Conservation (phyloP, 768 basidiomycete genomes). For the Fomitopsis pulvina region DNA sequence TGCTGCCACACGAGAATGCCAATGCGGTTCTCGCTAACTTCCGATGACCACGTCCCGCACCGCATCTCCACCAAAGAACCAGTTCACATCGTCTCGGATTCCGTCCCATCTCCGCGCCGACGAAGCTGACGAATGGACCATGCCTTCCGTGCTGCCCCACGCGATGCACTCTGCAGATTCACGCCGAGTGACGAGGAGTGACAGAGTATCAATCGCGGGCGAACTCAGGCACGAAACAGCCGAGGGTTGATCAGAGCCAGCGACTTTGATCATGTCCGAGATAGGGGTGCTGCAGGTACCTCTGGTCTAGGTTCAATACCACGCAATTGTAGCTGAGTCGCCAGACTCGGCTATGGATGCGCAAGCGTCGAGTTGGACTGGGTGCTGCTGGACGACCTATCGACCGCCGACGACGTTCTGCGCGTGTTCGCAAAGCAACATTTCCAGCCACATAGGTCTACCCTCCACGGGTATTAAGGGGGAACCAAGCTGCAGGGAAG, state of each 20-base stretch:
- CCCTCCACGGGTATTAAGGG: neutral
- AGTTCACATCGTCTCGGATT: neutral
- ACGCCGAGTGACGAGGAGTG: neutral
- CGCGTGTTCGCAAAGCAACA: neutral
- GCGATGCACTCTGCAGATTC: neutral
- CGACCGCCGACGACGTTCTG: conserved; percentile 5
- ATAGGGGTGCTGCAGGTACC: neutral
- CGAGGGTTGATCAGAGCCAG: conserved; percentile 1
- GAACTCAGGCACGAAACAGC: neutral
- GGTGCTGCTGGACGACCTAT: too few species aligned
- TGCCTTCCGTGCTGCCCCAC: neutral
- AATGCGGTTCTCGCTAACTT: neutral
- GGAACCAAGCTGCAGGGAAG: neutral
- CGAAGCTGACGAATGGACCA: conserved; percentile 5
- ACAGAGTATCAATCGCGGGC: neutral
- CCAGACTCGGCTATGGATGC: neutral
- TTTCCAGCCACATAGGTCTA: neutral
- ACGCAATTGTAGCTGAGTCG: neutral
- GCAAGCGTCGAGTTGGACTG: too few species aligned
- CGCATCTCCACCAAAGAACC: neutral
- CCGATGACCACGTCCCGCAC: neutral
- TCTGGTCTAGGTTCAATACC: neutral
- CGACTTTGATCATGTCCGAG: neutral
- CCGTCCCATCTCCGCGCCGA: neutral
- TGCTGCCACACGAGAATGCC: neutral